phyloP scores from a whole-genome alignment of 2,329 filamentous ascomycete genomes.

The Hirsutella thompsonii region DNA sequence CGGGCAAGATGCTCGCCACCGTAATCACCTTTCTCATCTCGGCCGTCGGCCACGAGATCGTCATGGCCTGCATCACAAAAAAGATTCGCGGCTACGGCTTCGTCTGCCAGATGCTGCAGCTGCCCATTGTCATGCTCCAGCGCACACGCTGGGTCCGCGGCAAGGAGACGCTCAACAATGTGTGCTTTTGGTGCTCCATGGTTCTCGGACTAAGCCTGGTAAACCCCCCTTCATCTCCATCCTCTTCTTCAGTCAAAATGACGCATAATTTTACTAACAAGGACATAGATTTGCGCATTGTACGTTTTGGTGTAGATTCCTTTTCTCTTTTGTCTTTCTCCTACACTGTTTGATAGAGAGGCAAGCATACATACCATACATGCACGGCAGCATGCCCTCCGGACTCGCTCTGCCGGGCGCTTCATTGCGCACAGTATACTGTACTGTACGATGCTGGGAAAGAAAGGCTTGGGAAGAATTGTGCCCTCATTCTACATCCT shows the following conservation, averaged over 20 bases:
- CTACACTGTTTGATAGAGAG: too few species aligned
- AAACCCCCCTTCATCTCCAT: constrained; percentile 20
- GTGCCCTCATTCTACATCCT: too few species aligned
- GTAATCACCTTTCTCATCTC: constrained; percentile 85
- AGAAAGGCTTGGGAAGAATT: too few species aligned
- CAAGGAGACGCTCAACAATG: constrained; percentile 70
- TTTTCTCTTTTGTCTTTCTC: constrained; percentile 9
- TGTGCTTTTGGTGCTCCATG: constrained; percentile 88
- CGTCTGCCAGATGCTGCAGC: constrained; percentile 87
- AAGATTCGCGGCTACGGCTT: constrained; percentile 93
- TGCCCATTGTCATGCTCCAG: constrained; percentile 90
- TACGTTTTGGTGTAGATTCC: constrained; percentile 23
- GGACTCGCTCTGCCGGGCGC: too few species aligned
- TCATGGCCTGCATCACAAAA: constrained; percentile 97
- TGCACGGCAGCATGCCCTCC: too few species aligned
- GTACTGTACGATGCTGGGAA: too few species aligned
- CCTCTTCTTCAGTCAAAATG: background rate
- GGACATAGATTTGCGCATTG: constrained; percentile 34
- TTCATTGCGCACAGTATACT: too few species aligned
- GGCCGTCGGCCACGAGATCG: constrained; percentile 81
- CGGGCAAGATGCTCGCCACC: constrained; percentile 68
- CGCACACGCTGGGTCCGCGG: constrained; percentile 64
- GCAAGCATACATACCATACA: too few species aligned
- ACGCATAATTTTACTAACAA: background rate
- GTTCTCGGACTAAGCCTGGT: constrained; percentile 74